Percentiles rank a stretch among this genome's conserved stretches.
Evolutionary conservation across 305 asterid genomes (phyloP).

Genomic region (Fraxinus greggii): DNA sequence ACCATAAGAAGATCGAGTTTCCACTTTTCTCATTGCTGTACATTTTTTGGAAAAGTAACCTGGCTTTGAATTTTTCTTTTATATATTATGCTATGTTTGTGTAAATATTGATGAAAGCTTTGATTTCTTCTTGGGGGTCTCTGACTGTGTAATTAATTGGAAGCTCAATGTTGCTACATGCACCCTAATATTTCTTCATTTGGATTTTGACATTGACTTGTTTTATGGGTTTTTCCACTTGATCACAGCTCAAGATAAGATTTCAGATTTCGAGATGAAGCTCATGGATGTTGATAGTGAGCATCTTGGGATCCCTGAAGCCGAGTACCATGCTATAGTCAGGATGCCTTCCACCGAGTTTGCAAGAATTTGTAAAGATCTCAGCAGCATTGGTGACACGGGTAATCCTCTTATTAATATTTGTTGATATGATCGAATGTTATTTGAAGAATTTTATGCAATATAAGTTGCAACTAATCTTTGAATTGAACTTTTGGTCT

Average conservation of each 20-base stretch:
- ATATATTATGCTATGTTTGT: not conserved
- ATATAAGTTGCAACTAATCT: not conserved
- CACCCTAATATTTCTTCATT: not conserved
- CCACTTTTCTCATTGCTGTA: not conserved
- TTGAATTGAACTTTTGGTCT: not conserved
- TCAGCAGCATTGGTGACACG: slow-evolving; percentile 90
- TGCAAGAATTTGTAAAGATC: slow-evolving; percentile 81
- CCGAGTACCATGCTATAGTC: slow-evolving; percentile 88
- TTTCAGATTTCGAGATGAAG: slow-evolving; percentile 93
- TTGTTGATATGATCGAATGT: not conserved
- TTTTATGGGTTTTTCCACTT: not conserved
- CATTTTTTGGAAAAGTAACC: not conserved
- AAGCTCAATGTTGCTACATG: not conserved
- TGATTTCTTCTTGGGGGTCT: not conserved
- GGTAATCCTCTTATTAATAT: slow-evolving; percentile 34
- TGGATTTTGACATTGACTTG: not conserved
- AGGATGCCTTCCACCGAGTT: slow-evolving; percentile 95
- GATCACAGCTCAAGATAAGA: slow-evolving; percentile 77
- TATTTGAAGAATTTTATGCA: not conserved
- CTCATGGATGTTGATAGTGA: slow-evolving; percentile 92
- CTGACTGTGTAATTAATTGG: not conserved
- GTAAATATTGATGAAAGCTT: not conserved
- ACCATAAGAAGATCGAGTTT: not conserved
- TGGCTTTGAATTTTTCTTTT: not conserved
- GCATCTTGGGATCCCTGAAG: slow-evolving; percentile 88